phyloP scores from a whole-genome alignment of 116 monocot genomes.

The Zostera marina region DNA sequence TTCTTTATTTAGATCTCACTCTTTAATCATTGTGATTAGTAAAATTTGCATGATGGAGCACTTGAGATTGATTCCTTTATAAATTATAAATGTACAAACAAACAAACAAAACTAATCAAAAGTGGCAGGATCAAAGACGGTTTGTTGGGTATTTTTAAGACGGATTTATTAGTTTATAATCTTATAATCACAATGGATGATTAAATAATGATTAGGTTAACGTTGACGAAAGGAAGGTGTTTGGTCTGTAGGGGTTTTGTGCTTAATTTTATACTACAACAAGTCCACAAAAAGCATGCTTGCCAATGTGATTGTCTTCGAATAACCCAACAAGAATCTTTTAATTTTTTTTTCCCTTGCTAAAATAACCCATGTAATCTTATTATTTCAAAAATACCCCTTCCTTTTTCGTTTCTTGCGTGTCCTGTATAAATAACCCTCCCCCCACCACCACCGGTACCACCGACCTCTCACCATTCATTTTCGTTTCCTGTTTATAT shows the following conservation, averaged over 20 bases:
- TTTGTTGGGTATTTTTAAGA: neutral
- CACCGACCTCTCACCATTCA: neutral
- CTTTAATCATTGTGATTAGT: too few relatives aligned
- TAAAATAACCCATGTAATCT: neutral
- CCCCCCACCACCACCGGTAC: neutral
- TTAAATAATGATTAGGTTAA: neutral
- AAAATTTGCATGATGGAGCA: too few relatives aligned
- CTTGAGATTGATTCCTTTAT: too few relatives aligned
- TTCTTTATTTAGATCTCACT: too few relatives aligned
- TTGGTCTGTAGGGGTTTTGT: neutral
- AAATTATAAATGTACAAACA: neutral
- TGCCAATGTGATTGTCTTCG: constrained; percentile 6
- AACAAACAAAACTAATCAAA: neutral
- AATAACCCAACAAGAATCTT: constrained; percentile 7
- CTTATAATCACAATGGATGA: too few relatives aligned
- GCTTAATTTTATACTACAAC: neutral
- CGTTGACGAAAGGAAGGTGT: neutral
- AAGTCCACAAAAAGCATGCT: neutral
- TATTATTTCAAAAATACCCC: neutral
- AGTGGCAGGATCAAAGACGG: neutral
- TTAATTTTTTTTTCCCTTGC: neutral
- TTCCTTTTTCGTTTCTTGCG: neutral
- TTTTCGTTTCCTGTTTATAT: neutral
- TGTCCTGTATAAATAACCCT: neutral
- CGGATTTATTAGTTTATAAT: too few relatives aligned